Percentiles rank a stretch among this genome's conserved stretches.
These are phyloP conservation scores for Favolaschia claudopus DNA, from an alignment of 768 basidiomycete genomes.

Conservation along the genomic window DNA sequence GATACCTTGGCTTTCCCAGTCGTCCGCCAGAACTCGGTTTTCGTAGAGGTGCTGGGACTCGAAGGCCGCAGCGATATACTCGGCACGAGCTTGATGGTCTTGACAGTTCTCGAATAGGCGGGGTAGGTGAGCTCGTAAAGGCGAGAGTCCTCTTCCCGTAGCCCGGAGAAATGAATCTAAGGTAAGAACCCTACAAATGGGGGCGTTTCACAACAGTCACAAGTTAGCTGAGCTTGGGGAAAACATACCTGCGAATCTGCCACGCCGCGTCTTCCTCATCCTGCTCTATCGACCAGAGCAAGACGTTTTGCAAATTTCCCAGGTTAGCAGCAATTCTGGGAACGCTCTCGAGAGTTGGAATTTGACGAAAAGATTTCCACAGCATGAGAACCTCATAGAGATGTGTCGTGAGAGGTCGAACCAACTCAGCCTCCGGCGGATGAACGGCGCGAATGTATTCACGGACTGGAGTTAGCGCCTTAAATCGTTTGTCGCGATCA, in stretches of 20 bases:
- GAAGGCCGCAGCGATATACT: background rate
- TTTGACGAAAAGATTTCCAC: background rate
- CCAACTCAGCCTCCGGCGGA: too few species aligned
- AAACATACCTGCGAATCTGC: background rate
- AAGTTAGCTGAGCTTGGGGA: too few species aligned
- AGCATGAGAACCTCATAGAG: background rate
- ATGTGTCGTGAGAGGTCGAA: background rate
- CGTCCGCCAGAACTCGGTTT: background rate
- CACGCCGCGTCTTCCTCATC: background rate
- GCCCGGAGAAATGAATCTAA: background rate
- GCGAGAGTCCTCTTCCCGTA: background rate
- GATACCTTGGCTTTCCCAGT: background rate
- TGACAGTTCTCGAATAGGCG: background rate
- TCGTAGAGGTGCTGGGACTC: background rate
- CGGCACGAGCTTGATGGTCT: background rate
- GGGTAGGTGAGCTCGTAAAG: background rate
- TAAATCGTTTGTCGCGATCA: background rate
- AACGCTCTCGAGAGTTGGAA: too few species aligned
- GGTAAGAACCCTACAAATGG: background rate
- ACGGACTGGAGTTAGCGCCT: background rate
- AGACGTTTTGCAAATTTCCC: background rate
- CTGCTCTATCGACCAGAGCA: background rate
- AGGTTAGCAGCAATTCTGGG: background rate
- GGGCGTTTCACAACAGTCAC: background rate
- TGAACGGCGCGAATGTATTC: too few species aligned